These are phyloP conservation scores for Irpex rosettiformis DNA, from an alignment of 1,284 basidiomycete species.

Conservation along the genomic window DNA sequence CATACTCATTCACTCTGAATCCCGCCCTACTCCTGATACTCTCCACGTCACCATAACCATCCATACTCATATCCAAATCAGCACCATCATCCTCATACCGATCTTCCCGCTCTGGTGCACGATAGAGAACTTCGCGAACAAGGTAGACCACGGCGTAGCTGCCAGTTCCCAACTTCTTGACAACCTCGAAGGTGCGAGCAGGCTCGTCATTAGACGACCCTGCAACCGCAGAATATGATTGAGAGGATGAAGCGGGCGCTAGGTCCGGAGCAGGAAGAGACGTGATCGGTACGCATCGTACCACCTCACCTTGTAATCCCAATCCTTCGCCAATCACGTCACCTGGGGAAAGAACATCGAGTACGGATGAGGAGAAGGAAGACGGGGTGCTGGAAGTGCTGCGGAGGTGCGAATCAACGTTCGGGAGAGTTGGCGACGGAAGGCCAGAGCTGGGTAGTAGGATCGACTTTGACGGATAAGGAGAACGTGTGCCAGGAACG, in stretches of 20 bases:
- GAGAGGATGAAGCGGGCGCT: slow-evolving; percentile 12
- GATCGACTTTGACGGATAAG: slow-evolving; percentile 21
- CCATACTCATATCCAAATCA: slow-evolving; percentile 49
- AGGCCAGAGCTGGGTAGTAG: slow-evolving; percentile 13
- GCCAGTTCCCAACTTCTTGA: slow-evolving; percentile 81
- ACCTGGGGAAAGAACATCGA: slow-evolving; percentile 66
- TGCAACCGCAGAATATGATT: slow-evolving; percentile 17
- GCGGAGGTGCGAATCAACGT: slow-evolving; percentile 17
- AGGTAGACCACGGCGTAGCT: slow-evolving; percentile 94
- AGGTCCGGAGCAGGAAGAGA: background rate
- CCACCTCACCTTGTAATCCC: slow-evolving; percentile 57
- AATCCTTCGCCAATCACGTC: slow-evolving; percentile 69
- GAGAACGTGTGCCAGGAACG: slow-evolving; percentile 24
- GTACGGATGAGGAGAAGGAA: slow-evolving; percentile 42
- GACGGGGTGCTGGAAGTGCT: slow-evolving; percentile 32
- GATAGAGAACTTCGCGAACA: slow-evolving; percentile 75
- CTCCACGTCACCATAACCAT: slow-evolving; percentile 15
- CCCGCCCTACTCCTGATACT: background rate
- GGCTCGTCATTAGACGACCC: slow-evolving; percentile 41
- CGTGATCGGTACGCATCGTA: slow-evolving; percentile 47
- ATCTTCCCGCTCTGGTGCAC: slow-evolving; percentile 34
- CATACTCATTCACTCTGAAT: slow-evolving; percentile 41
- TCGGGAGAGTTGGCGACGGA: slow-evolving; percentile 7
- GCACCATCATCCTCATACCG: slow-evolving; percentile 52
- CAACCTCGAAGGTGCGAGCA: slow-evolving; percentile 75